Evolutionary conservation across 2,329 filamentous ascomycete species (phyloP).

Genomic region (Rugonectria rugulosa): DNA sequence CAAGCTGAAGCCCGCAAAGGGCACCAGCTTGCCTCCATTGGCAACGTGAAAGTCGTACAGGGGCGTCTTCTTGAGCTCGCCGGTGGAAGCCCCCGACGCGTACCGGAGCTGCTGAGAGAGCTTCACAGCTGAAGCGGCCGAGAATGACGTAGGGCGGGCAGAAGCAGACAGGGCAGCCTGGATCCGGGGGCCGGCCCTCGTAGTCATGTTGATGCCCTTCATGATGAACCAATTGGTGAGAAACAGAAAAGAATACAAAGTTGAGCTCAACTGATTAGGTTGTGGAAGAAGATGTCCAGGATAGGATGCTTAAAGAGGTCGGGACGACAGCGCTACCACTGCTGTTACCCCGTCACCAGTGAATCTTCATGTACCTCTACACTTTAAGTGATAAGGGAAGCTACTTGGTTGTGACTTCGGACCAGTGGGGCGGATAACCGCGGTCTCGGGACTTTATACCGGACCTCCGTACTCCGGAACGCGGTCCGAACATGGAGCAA

Average conservation of each 20-base stretch:
- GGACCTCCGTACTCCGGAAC: constrained; percentile 28
- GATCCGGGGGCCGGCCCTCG: constrained; percentile 42
- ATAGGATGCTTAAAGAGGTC: constrained; percentile 16
- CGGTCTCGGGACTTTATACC: constrained; percentile 29
- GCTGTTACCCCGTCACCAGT: constrained; percentile 14
- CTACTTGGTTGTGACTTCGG: constrained; percentile 8
- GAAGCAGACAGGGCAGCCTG: constrained; percentile 33
- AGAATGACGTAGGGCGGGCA: constrained; percentile 32
- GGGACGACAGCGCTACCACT: constrained; percentile 17
- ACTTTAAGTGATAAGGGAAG: constrained; percentile 21
- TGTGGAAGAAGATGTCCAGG: constrained; percentile 11
- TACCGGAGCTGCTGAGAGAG: constrained; percentile 36
- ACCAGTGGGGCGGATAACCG: constrained; percentile 27
- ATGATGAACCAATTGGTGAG: constrained; percentile 38
- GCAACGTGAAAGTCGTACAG: constrained; percentile 81
- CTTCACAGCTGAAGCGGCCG: constrained; percentile 20
- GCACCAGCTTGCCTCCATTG: constrained; percentile 90
- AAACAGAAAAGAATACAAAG: constrained; percentile 9
- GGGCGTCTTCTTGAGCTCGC: constrained; percentile 67
- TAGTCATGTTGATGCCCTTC: constrained; percentile 43
- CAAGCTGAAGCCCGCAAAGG: constrained; percentile 94
- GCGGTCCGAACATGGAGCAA: constrained; percentile 33
- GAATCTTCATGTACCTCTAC: constrained; percentile 19
- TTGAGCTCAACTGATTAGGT: constrained; percentile 32
- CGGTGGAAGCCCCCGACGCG: constrained; percentile 39